Conservation (phyloP, 805 yeast species). For the Komagataella kurtzmanii region DNA sequence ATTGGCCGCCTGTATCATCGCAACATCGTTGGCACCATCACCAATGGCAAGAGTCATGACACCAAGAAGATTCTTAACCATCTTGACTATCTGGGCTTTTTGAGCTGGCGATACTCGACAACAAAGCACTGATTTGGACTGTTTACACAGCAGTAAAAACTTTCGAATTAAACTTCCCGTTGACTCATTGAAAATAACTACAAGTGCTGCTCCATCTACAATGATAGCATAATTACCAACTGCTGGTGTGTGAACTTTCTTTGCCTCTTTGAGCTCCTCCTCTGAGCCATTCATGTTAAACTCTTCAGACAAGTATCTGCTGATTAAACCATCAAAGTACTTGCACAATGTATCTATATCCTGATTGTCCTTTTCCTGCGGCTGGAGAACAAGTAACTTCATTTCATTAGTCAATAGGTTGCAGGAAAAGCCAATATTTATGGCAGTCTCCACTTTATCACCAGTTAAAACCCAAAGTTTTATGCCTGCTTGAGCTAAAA, state of each 20-base stretch:
- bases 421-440: slow-evolving; percentile 72
- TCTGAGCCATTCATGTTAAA: slow-evolving; percentile 31
- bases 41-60: slow-evolving; percentile 78
- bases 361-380: background rate
- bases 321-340: slow-evolving; percentile 16
- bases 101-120: slow-evolving; percentile 80
- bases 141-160: slow-evolving; percentile 60
- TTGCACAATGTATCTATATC: slow-evolving; percentile 9
- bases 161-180: slow-evolving; percentile 24
- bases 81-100: slow-evolving; percentile 59
- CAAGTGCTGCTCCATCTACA: slow-evolving; percentile 59
- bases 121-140: slow-evolving; percentile 67
- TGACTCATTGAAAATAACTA: slow-evolving; percentile 25
- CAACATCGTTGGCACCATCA: slow-evolving; percentile 80
- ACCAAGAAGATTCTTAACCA: slow-evolving; percentile 48
- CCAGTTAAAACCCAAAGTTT: slow-evolving; percentile 80
- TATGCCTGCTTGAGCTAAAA: slow-evolving; percentile 59
- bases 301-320: slow-evolving; percentile 31
- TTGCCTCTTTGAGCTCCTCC: slow-evolving; percentile 34
- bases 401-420: slow-evolving; percentile 53
- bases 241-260: slow-evolving; percentile 53
- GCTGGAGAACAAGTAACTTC: slow-evolving; percentile 47
- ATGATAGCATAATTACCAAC: slow-evolving; percentile 42
- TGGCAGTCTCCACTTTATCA: slow-evolving; percentile 74
- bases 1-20: slow-evolving; percentile 80